These are phyloP conservation scores for Talaromyces liani DNA, from an alignment of 495 filamentous ascomycete genomes.

Conservation along the genomic window DNA sequence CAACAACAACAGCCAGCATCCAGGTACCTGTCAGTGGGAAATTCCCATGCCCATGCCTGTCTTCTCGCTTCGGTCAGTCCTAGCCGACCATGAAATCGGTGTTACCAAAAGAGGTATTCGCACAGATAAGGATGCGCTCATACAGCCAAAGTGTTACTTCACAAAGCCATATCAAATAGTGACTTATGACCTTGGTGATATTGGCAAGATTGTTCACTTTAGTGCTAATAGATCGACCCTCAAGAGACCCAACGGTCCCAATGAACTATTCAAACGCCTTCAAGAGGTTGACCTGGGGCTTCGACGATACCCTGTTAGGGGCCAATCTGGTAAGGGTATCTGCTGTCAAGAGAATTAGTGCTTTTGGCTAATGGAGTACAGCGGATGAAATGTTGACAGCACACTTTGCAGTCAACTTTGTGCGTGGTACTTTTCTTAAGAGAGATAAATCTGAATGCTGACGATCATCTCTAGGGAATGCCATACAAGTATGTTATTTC, in stretches of 20 bases:
- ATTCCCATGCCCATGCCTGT: slow-evolving; percentile 24
- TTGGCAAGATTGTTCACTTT: slow-evolving; percentile 58
- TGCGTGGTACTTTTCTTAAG: slow-evolving; percentile 26
- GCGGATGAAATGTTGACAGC: slow-evolving; percentile 32
- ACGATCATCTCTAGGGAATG: slow-evolving; percentile 48
- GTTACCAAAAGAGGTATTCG: slow-evolving; percentile 19
- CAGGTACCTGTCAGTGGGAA: slow-evolving; percentile 38
- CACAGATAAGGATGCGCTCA: slow-evolving; percentile 11
- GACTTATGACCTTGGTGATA: slow-evolving; percentile 27
- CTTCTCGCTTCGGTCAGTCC: slow-evolving; percentile 28
- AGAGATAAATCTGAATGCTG: neutral
- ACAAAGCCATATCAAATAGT: slow-evolving; percentile 19
- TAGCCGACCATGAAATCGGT: slow-evolving; percentile 21
- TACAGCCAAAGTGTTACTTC: slow-evolving; percentile 13
- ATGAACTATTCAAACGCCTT: slow-evolving; percentile 56
- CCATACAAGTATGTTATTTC: slow-evolving; percentile 75
- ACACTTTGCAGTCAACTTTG: slow-evolving; percentile 69
- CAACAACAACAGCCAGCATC: slow-evolving; percentile 18
- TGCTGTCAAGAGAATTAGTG: neutral
- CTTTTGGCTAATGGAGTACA: neutral
- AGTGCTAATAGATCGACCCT: slow-evolving; percentile 46
- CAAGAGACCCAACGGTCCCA: slow-evolving; percentile 42
- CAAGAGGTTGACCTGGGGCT: slow-evolving; percentile 54
- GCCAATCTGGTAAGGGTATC: slow-evolving; percentile 27
- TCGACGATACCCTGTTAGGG: slow-evolving; percentile 41